phyloP scores from a whole-genome alignment of 441 rosid genomes.

The Erodium chrysanthum region DNA sequence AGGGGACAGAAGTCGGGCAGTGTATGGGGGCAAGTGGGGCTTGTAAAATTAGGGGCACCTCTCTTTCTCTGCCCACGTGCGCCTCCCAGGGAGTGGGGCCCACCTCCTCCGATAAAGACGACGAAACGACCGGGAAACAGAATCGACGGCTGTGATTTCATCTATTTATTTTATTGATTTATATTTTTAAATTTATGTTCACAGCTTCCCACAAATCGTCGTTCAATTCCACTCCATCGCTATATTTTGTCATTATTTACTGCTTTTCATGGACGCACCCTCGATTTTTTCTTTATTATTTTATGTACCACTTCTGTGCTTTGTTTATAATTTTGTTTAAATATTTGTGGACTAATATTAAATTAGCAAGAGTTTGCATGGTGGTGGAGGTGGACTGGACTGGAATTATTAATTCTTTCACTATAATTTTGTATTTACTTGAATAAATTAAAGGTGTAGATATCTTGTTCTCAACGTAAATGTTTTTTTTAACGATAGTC shows the following conservation, averaged over 20 bases:
- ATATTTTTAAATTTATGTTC: neutral
- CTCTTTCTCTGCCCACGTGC: conserved; percentile 4
- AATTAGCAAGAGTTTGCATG: too few species aligned
- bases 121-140: neutral
- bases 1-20: neutral
- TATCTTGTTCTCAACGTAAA: too few species aligned
- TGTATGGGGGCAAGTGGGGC: neutral
- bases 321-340: neutral
- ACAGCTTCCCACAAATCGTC: neutral
- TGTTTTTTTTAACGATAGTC: too few species aligned
- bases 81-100: neutral
- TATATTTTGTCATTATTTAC: neutral
- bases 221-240: too few species aligned
- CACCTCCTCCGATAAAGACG: neutral
- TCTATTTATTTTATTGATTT: neutral
- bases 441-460: too few species aligned
- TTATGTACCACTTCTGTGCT: neutral
- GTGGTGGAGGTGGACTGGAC: too few species aligned
- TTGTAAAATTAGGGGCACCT: neutral
- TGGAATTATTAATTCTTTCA: too few species aligned
- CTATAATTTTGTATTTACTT: too few species aligned
- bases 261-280: neutral
- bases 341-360: neutral
- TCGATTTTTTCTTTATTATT: neutral
- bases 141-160: neutral